Evolutionary conservation across 2,329 filamentous ascomycete species (phyloP).

Genomic region (Pestalotiopsis sp.): DNA sequence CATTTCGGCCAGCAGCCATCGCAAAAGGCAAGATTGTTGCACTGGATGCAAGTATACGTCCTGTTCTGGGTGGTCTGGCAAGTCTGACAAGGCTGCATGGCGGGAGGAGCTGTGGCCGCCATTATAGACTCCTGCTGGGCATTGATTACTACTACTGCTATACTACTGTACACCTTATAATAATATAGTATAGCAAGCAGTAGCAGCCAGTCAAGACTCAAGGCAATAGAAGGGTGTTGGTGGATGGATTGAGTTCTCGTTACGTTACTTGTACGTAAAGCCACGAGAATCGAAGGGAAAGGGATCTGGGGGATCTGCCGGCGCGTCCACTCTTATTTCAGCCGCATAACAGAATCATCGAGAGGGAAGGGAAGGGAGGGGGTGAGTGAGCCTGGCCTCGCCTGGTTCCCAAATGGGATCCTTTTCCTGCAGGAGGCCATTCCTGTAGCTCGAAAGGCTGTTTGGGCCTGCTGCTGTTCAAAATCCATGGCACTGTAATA

Average conservation of each 20-base stretch:
- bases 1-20: slow-evolving; percentile 12
- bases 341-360: slow-evolving; percentile 6
- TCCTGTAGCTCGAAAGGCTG: background rate
- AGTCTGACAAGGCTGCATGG: slow-evolving; percentile 12
- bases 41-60: slow-evolving; percentile 11
- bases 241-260: background rate
- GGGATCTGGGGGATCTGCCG: background rate
- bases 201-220: background rate
- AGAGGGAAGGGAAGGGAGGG: background rate
- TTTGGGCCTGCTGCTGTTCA: background rate
- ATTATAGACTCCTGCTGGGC: background rate
- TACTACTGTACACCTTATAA: background rate
- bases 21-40: slow-evolving; percentile 14
- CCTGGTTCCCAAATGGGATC: background rate
- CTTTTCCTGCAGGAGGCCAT: background rate
- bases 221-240: background rate
- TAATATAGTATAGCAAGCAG: background rate
- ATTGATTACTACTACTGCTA: background rate
- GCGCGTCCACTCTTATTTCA: slow-evolving; percentile 9
- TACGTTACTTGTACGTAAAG: slow-evolving; percentile 14
- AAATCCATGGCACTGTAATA: too few species aligned
- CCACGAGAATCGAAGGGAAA: background rate
- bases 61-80: slow-evolving; percentile 6
- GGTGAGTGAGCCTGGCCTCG: background rate
- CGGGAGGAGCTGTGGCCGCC: slow-evolving; percentile 4